Base-by-base conservation (phyloP, 371 early-diverging fungal genomes). In the Mortierella sp. region DNA sequence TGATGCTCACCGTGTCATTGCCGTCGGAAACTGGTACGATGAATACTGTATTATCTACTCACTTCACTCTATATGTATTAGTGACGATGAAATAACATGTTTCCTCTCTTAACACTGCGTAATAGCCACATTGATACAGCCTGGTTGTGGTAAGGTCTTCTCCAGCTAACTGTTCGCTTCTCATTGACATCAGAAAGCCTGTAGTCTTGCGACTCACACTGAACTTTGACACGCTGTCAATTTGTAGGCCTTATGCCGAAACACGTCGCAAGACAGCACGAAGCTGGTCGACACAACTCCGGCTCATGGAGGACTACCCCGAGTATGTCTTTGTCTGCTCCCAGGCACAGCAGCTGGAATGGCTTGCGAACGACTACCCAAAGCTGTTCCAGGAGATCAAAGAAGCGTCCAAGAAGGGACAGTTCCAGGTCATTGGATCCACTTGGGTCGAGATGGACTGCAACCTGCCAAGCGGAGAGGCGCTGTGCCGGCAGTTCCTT, bases 381-480 rank as follows among this genome's bases (percentile, higher is more conserved):
- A 78, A 88, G 14, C 83, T 99, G 16, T 98, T 98, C 79, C 89
- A 93, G 50, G 91, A 94, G 68, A 93, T 99, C 38, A 89, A 95
- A 84, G 89, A 91, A 14, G 92, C 93, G 73, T 92, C 91, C 80
- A 92, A 93, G 77, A 76, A 78, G 1, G 97, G 97, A 0, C 93
- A 95, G 89, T 99, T 99, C 90, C 92, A 97, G 63, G 97, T 98
- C n/a, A 95, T 98, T 83, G 99, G 99, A 48, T 97, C 96, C 79
- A 97, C 98, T 24, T 99, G 99, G 99, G 95, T 98, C 16, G 99
- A 99, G 88, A 99, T 97, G 98, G 99, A 99, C 88, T 96, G 97
- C 87, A 99, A 99, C 88, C 89, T 98, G 78, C 99, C 99, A 47
- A 95, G 96, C 74, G 99, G 99, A 2, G 99, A 99, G 87, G 93